Evolutionary conservation across 1,139 yeast species (phyloP).

Genomic region (Arxiozyma slooffiae): DNA sequence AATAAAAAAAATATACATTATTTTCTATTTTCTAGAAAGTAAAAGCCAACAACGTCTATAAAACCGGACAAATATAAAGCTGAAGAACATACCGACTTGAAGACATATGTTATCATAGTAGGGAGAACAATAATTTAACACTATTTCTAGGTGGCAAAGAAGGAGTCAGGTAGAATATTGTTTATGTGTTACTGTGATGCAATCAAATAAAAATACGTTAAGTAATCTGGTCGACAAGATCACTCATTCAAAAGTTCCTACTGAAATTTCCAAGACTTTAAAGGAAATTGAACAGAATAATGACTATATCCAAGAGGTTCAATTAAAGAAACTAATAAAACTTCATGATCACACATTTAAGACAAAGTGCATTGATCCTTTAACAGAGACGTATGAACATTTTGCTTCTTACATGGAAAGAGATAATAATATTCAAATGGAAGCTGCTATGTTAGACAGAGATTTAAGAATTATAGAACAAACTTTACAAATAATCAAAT

Average conservation of each 20-base stretch:
- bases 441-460: conserved; percentile 28
- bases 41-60: too few relatives aligned
- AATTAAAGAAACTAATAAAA: conserved; percentile 21
- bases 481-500: conserved; percentile 23
- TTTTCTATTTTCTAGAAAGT: too few relatives aligned
- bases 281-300: conserved; percentile 24
- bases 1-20: too few relatives aligned
- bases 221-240: not conserved
- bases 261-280: conserved; percentile 19
- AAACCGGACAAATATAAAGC: too few relatives aligned
- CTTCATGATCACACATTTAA: conserved; percentile 24
- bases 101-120: not conserved
- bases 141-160: not conserved
- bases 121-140: not conserved
- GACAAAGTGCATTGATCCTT: conserved; percentile 18
- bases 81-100: too few relatives aligned
- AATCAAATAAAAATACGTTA: not conserved
- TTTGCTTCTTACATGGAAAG: conserved; percentile 11
- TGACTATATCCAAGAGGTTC: conserved; percentile 22
- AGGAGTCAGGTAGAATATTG: not conserved
- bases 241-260: conserved; percentile 11
- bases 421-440: conserved; percentile 22
- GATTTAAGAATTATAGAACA: conserved; percentile 31
- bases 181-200: not conserved
- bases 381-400: conserved; percentile 15